phyloP scores from a whole-genome alignment of 2,329 filamentous ascomycete species.

The Trichoderma afroharzianum region DNA sequence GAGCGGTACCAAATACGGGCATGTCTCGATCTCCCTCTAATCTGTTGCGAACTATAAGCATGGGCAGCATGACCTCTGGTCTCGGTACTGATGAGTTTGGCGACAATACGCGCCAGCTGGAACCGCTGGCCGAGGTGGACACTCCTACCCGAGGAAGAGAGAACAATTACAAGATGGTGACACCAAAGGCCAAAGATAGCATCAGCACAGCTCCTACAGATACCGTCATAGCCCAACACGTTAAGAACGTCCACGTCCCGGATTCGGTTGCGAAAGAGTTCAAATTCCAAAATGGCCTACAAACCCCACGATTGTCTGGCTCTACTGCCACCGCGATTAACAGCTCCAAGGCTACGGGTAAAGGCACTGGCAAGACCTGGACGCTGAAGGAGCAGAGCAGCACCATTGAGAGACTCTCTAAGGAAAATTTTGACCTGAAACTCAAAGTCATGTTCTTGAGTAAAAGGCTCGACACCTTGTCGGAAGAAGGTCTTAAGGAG shows the following conservation, averaged over 20 bases:
- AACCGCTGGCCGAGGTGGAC: constrained; percentile 49
- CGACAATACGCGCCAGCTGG: constrained; percentile 43
- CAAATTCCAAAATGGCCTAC: constrained; percentile 65
- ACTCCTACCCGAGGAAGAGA: constrained; percentile 38
- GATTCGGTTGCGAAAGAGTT: constrained; percentile 86
- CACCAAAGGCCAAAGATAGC: constrained; percentile 60
- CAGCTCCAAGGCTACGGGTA: constrained; percentile 41
- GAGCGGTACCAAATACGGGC: constrained; percentile 59
- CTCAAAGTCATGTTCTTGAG: constrained; percentile 97
- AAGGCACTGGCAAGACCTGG: constrained; percentile 62
- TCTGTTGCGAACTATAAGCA: constrained; percentile 70
- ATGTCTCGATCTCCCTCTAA: constrained; percentile 50
- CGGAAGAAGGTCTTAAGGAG: constrained; percentile 93
- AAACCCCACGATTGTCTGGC: constrained; percentile 54
- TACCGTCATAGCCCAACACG: constrained; percentile 81
- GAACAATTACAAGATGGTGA: constrained; percentile 54
- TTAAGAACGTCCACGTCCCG: constrained; percentile 86
- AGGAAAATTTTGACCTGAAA: constrained; percentile 97
- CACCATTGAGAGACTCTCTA: constrained; percentile 92
- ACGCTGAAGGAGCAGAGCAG: constrained; percentile 97
- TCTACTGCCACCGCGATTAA: constrained; percentile 50
- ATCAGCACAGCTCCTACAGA: constrained; percentile 68
- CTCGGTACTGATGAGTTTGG: constrained; percentile 57
- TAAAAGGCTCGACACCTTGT: constrained; percentile 86
- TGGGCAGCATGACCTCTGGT: constrained; percentile 80